These are phyloP conservation scores for Candolleomyces efflorescens DNA, from an alignment of 768 basidiomycete genomes.

Conservation along the genomic window DNA sequence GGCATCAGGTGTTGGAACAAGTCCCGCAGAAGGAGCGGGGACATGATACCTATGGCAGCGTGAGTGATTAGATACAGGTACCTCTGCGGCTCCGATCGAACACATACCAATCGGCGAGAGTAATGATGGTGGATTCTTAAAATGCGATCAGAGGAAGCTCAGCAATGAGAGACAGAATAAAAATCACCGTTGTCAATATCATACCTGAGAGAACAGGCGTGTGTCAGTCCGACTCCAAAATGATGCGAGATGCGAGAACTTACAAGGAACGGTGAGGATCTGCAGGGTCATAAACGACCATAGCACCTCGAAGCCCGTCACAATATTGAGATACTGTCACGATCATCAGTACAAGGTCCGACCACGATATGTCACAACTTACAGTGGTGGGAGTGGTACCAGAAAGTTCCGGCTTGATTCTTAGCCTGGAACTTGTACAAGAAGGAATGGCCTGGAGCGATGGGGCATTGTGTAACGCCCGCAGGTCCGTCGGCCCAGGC, in stretches of 20 bases:
- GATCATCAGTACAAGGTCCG: background rate
- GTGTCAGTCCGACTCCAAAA: background rate
- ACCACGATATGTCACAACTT: conserved; percentile 7
- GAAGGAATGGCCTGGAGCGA: conserved; percentile 34
- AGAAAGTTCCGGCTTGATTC: conserved; percentile 39
- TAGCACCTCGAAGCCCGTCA: conserved; percentile 10
- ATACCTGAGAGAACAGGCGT: background rate
- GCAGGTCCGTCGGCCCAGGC: conserved; percentile 37
- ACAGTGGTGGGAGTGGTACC: conserved; percentile 28
- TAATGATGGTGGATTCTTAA: conserved; percentile 36
- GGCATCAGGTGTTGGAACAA: too few species aligned
- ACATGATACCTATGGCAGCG: too few species aligned
- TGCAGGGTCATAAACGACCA: conserved; percentile 13
- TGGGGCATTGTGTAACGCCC: conserved; percentile 39
- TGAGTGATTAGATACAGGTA: too few species aligned
- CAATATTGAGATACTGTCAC: conserved; percentile 9
- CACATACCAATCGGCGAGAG: conserved; percentile 43
- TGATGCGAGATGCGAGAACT: conserved; percentile 18
- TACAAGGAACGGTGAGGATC: conserved; percentile 18
- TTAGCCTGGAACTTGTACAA: conserved; percentile 30
- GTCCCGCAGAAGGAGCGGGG: background rate
- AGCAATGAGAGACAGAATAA: background rate
- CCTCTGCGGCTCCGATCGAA: too few species aligned
- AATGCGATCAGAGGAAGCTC: conserved; percentile 10
- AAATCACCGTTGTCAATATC: conserved; percentile 6